Base-by-base conservation (phyloP, 176 grass and related monocot species). In the Oryza glumipatula region DNA sequence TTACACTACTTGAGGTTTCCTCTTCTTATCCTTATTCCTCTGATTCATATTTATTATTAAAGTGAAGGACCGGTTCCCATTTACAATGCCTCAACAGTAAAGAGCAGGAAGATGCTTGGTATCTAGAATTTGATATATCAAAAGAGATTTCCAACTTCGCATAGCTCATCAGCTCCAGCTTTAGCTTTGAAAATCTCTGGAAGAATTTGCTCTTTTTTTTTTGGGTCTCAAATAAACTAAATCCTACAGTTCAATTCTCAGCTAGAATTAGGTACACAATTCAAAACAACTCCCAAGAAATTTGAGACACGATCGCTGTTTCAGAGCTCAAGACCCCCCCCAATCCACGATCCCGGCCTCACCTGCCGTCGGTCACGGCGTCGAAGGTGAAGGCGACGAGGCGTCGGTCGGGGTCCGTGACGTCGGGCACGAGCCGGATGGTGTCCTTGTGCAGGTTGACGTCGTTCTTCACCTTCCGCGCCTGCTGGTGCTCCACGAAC, bases 301-400 rank as follows among this genome's bases (percentile, higher is more conserved):
- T 67, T 36, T 45, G 67, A 78, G 49, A 30, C 12, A 28, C 23
- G 56, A 79, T 76, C 24, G 69, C 64, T 44, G 43, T 11, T 51
- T 16, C 61, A 44, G 43, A 44, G 43, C 43, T 44, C 43, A 41
- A 32, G 60, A 46, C n/a, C 70, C 46, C 9, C 30, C 30, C 30
- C n/a, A 32, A 65, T 49, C 3, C n/a, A 7, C 9, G 39, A 68
- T 63, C 0, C 12, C 4, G 9, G 21, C 12, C 72, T 83, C 12
- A 99, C 96, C 93, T 96, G 60, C 96, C 96, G 45, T 92, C 88
- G 39, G 88, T 91, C 32, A 92, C 36, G 1, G 96, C 89, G 74
- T 99, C 96, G 65, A 94, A 99, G 72, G 92, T 90, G 81, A 99
- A 99, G 14, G 93, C 79, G 76, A 99, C 89, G 23, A 99, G 96